Evolutionary conservation across 176 grass and related monocot genomes (phyloP).

Genomic region (Cenchrus fungigraminus): DNA sequence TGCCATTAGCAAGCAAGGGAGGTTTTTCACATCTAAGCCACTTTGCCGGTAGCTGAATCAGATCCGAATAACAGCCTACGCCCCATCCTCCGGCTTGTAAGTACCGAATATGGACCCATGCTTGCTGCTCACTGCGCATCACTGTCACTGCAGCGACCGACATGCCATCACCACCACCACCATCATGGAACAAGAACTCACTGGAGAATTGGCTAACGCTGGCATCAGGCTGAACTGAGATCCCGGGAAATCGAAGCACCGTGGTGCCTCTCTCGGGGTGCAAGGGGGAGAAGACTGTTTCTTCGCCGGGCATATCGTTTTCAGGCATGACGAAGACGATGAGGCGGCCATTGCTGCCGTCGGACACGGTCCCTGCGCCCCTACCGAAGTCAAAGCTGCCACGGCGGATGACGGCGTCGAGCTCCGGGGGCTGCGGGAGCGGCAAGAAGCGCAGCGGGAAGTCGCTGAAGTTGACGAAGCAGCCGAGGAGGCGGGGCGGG

Average conservation of each 20-base stretch:
- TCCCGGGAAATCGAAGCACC: neutral
- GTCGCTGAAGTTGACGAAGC: neutral
- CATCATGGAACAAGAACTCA: neutral
- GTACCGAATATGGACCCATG: neutral
- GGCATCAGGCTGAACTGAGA: neutral
- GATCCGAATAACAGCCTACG: neutral
- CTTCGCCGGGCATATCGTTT: neutral
- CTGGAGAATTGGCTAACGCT: too few relatives aligned
- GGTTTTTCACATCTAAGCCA: neutral
- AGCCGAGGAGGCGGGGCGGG: constrained; percentile 32
- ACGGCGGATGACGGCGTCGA: neutral
- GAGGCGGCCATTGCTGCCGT: constrained; percentile 19
- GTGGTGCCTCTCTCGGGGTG: neutral
- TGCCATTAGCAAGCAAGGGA: constrained; percentile 5
- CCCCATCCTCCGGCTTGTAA: constrained; percentile 1
- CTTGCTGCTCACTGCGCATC: neutral
- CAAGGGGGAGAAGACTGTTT: neutral
- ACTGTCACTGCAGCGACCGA: neutral
- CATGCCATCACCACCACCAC: neutral
- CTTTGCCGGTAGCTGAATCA: neutral
- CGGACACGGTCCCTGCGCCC: neutral
- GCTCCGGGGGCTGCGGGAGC: neutral
- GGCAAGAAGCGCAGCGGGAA: neutral
- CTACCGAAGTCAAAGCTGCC: neutral
- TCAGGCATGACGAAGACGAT: neutral